Conservation (phyloP, 192 early-diverging fungal genomes). For the Coemansia sp. region DNA sequence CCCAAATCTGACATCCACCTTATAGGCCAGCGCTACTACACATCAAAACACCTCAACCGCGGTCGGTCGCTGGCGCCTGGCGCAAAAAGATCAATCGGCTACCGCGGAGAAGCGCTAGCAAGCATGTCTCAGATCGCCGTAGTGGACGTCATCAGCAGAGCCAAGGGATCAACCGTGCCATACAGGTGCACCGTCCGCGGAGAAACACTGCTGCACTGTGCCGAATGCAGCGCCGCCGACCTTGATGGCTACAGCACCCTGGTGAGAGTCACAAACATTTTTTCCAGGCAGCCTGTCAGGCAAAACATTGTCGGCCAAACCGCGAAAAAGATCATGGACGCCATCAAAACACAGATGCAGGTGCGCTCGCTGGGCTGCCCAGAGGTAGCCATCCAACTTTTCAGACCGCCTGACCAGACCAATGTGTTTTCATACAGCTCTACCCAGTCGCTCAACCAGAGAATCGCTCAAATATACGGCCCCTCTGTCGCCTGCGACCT, state of each 20-base stretch:
- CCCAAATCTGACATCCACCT: not conserved
- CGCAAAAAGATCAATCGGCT: slow-evolving; percentile 13
- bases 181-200: slow-evolving; percentile 22
- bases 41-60: slow-evolving; percentile 24
- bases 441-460: slow-evolving; percentile 32
- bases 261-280: slow-evolving; percentile 34
- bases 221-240: not conserved
- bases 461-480: slow-evolving; percentile 37
- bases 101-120: slow-evolving; percentile 41
- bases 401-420: not conserved
- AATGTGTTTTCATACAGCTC: slow-evolving; percentile 25
- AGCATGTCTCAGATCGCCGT: slow-evolving; percentile 38
- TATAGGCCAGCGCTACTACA: slow-evolving; percentile 27
- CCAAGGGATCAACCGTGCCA: not conserved
- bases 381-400: slow-evolving; percentile 30
- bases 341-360: slow-evolving; percentile 23
- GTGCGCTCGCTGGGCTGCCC: slow-evolving; percentile 26
- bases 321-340: slow-evolving; percentile 9
- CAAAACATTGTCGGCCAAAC: slow-evolving; percentile 22
- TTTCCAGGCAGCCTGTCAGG: slow-evolving; percentile 30
- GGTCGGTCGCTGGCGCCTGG: not conserved
- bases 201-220: slow-evolving; percentile 14
- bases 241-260: slow-evolving; percentile 15
- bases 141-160: slow-evolving; percentile 26
- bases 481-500: slow-evolving; percentile 19